Percentiles rank a stretch among this genome's conserved stretches.
Conservation (phyloP, 208 protist species). For the Acanthamoeba triangularis region DNA sequence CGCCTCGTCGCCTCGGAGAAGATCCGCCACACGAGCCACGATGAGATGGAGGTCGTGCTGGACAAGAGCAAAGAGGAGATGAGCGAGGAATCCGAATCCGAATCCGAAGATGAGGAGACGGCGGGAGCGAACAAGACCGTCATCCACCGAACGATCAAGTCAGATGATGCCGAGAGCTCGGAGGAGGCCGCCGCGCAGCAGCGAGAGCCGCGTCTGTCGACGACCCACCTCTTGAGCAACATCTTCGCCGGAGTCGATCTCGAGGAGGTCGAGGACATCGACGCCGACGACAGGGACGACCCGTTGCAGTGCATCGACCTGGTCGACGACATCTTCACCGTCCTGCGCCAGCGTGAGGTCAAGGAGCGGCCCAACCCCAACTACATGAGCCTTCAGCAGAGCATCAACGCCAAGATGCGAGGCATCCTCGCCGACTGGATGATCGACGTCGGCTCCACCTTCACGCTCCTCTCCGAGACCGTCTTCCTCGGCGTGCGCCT, state of each 20-base stretch:
- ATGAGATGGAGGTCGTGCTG: constrained; percentile 64
- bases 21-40: background rate
- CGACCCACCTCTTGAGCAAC: constrained; percentile 59
- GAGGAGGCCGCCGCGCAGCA: background rate
- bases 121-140: constrained; percentile 27
- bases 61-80: constrained; percentile 73
- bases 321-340: constrained; percentile 68
- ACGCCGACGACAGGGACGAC: constrained; percentile 71
- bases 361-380: constrained; percentile 48
- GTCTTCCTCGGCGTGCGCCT: constrained; percentile 87
- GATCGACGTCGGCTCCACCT: constrained; percentile 83
- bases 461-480: constrained; percentile 86
- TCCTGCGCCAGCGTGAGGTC: constrained; percentile 40
- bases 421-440: constrained; percentile 89
- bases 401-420: constrained; percentile 82
- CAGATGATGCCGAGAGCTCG: constrained; percentile 1
- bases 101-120: background rate
- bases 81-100: constrained; percentile 46
- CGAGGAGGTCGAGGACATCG: constrained; percentile 71
- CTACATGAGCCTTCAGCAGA: constrained; percentile 60
- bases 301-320: constrained; percentile 60
- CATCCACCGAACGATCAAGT: constrained; percentile 33
- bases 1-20: constrained; percentile 7
- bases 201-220: constrained; percentile 47
- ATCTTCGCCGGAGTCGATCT: constrained; percentile 48